These are phyloP conservation scores for Nemophila menziesii DNA, from an alignment of 257 asterid species.

Conservation along the genomic window DNA sequence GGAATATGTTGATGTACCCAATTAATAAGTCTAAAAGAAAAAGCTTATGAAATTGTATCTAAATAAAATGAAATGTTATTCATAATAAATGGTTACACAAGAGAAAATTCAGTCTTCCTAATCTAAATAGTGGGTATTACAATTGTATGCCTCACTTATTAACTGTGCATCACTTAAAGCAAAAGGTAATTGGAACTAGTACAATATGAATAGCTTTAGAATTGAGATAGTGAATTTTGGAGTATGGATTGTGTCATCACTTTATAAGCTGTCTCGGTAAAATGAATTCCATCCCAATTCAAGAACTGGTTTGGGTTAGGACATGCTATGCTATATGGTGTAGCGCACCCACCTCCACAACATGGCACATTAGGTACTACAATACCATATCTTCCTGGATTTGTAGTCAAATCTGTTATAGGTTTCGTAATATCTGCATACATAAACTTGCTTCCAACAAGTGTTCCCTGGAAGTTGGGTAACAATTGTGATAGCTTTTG, in stretches of 20 bases:
- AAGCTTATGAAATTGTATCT: too few relatives aligned
- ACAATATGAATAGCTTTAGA: too few relatives aligned
- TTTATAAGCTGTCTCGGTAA: conserved; percentile 37
- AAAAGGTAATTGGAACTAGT: too few relatives aligned
- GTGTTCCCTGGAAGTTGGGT: conserved; percentile 22
- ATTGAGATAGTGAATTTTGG: too few relatives aligned
- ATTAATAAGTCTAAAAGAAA: too few relatives aligned
- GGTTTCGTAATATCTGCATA: conserved; percentile 42
- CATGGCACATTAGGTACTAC: background rate
- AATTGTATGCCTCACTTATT: too few relatives aligned
- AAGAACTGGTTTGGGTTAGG: conserved; percentile 22
- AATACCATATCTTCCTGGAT: conserved; percentile 40
- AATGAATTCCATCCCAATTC: conserved; percentile 68
- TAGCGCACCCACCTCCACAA: background rate
- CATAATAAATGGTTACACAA: too few relatives aligned
- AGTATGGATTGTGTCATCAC: background rate
- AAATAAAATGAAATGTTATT: too few relatives aligned
- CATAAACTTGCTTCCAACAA: conserved; percentile 34
- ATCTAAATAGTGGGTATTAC: too few relatives aligned
- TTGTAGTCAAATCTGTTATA: conserved; percentile 30
- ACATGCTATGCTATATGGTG: conserved; percentile 24
- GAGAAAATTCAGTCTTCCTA: too few relatives aligned
- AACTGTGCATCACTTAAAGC: too few relatives aligned
- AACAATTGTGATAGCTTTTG: conserved; percentile 35
- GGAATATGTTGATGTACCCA: too few relatives aligned